Base-by-base conservation (phyloP, 1,284 basidiomycete genomes). In the Cryptococcus jaspeensis region DNA sequence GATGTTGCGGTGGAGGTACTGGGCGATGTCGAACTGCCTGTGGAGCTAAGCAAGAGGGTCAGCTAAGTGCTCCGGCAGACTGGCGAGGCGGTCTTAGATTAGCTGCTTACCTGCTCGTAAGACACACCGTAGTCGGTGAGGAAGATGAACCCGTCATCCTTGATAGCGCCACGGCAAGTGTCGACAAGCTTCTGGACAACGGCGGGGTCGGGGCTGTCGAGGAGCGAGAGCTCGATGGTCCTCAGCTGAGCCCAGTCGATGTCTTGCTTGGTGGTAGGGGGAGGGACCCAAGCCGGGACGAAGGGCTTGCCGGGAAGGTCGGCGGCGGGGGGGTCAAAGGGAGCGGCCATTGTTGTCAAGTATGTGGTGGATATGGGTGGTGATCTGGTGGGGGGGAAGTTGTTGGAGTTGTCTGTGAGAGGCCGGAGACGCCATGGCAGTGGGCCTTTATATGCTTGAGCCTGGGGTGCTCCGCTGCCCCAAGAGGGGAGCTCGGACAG, bases 291-390 rank as follows among this genome's bases (percentile, higher is more conserved):
- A 13, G 57, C 38, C 35, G 48, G 43, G 12, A 61, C 59, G 8
- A 45, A 55, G 16, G 65, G 62, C 47, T 65, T 53, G 53, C 44
- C 50, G 5, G 20, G 62, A 45, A 25, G 66, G 62, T 13, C 61
- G 62, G 50, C 45, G 16, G 62, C 54, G 22, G 66, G 64, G 13
- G 64, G 64, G 50, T 64, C 46, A 55, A 67, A 65, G 5, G 58
- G 56, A 18, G 55, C 56, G 22, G 58, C 41, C 39, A 56, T 50
- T 6, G 49, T 36, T 49, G 59, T 9, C 9, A 22, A 38, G 35
- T 25, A 20, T 11, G 37, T 37, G 20, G 47, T 36, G 28, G 16
- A 20, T 15, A 38, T 50, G 36, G 48, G 35, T 13, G 5, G n/a
- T 15, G 5, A 18, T n/a, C 5, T 6, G 20, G 39, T 5, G 39